phyloP scores from a whole-genome alignment of 805 yeast species.

The Hermanozyma aechmeae region DNA sequence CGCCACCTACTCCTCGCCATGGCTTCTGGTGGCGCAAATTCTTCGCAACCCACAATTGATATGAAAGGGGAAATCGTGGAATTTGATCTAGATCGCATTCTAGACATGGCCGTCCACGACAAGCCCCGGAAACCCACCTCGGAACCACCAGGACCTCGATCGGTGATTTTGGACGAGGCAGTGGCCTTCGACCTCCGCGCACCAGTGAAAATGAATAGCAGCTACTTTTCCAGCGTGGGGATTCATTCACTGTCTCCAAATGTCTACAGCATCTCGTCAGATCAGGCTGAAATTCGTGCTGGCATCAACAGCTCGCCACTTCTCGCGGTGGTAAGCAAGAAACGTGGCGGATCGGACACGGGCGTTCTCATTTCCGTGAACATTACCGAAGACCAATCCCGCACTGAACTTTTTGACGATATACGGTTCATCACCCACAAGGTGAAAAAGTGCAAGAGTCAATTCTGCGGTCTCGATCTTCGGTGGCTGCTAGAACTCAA shows the following conservation, averaged over 20 bases:
- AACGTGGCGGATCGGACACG: constrained; percentile 2
- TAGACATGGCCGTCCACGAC: constrained; percentile 3
- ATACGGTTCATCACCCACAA: constrained; percentile 6
- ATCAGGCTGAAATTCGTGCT: constrained; percentile 6
- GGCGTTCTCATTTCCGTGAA: constrained; percentile 9
- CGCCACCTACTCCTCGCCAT: too few relatives aligned
- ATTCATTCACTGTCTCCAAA: not conserved
- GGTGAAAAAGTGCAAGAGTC: constrained; percentile 6
- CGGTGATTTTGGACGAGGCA: not conserved
- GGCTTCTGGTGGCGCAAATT: too few relatives aligned
- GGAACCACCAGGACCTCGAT: not conserved
- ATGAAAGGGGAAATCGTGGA: constrained; percentile 4
- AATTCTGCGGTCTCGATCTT: constrained; percentile 4
- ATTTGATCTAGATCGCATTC: constrained; percentile 8
- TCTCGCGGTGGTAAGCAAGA: constrained; percentile 3
- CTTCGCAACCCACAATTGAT: too few relatives aligned
- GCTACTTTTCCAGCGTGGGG: not conserved
- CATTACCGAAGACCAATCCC: constrained; percentile 2
- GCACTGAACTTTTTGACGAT: constrained; percentile 4
- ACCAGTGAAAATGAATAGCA: constrained; percentile 3
- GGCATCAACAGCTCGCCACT: constrained; percentile 3
- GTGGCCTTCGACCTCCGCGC: constrained; percentile 1
- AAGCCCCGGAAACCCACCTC: not conserved
- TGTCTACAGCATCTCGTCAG: constrained; percentile 2
- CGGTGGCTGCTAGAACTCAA: constrained; percentile 3